A percentile compares a stretch with the other conserved stretches of the same genome.
These are phyloP conservation scores for Typha latifolia DNA, from an alignment of 176 grass and related monocot species.

Conservation along the genomic window DNA sequence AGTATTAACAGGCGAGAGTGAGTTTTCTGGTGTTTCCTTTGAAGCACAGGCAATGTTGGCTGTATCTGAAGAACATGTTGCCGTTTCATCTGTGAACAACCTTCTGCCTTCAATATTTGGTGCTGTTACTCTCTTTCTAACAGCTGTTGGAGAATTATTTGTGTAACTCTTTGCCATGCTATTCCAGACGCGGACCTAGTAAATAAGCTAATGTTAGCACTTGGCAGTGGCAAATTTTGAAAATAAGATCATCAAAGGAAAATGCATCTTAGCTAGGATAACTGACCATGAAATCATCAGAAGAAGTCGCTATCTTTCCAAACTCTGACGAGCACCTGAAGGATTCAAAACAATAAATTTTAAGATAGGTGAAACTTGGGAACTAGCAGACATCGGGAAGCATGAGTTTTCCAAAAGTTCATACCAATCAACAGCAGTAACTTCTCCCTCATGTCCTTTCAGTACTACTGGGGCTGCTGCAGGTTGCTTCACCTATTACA, in stretches of 20 bases:
- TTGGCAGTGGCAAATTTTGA: background rate
- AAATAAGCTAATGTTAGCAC: slow-evolving; percentile 18
- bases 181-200: slow-evolving; percentile 77
- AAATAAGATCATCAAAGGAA: no score
- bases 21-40: background rate
- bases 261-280: background rate
- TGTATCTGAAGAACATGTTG: slow-evolving; percentile 25
- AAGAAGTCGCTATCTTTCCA: slow-evolving; percentile 73
- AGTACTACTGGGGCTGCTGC: slow-evolving; percentile 39
- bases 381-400: background rate
- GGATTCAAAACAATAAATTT: slow-evolving; percentile 13
- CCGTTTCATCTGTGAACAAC: slow-evolving; percentile 26
- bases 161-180: slow-evolving; percentile 41
- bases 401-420: background rate
- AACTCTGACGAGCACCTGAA: slow-evolving; percentile 72
- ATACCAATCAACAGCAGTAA: slow-evolving; percentile 84
- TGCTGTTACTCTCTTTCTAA: slow-evolving; percentile 64
- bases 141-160: slow-evolving; percentile 46
- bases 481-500: slow-evolving; percentile 57
- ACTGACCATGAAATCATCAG: slow-evolving; percentile 78
- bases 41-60: background rate
- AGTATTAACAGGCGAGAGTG: slow-evolving; percentile 31
- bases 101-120: slow-evolving; percentile 38
- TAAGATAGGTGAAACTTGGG: slow-evolving; percentile 4
- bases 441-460: slow-evolving; percentile 78